Evolutionary conservation across 441 rosid genomes (phyloP).

Genomic region (Populus hybrid): DNA sequence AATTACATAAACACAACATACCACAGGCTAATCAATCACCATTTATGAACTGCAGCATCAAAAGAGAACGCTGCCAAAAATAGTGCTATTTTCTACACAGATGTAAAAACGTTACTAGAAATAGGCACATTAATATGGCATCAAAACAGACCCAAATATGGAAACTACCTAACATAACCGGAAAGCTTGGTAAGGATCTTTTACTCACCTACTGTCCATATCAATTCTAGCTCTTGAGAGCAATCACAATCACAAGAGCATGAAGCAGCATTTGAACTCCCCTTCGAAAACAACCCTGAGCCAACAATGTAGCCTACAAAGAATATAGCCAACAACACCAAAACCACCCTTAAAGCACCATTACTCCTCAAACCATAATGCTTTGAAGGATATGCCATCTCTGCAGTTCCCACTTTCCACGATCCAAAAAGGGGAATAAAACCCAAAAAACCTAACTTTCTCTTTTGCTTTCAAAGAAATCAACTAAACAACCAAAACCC

Average conservation of each 20-base stretch:
- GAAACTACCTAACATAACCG: constrained; percentile 5
- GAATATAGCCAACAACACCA: constrained; percentile 30
- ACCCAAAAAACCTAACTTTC: constrained; percentile 9
- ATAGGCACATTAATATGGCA: not conserved
- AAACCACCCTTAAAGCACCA: constrained; percentile 29
- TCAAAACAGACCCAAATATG: not conserved
- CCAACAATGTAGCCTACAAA: constrained; percentile 33
- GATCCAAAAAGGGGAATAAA: not conserved
- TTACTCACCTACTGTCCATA: constrained; percentile 34
- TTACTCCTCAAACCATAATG: constrained; percentile 16
- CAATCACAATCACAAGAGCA: constrained; percentile 57
- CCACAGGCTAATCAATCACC: not conserved
- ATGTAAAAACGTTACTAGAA: not conserved
- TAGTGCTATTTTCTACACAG: not conserved
- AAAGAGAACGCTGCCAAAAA: not conserved
- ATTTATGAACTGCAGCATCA: not conserved
- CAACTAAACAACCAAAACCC: not conserved
- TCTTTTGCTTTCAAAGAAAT: not conserved
- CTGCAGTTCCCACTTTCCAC: not conserved
- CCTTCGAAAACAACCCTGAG: constrained; percentile 27
- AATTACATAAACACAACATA: too few relatives aligned
- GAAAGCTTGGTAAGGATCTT: not conserved
- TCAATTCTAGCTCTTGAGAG: constrained; percentile 29
- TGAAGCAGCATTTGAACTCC: constrained; percentile 23
- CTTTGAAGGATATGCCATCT: constrained; percentile 34